These are phyloP conservation scores for Xylaria polymorpha DNA, from an alignment of 2,329 filamentous ascomycete genomes.

Conservation along the genomic window DNA sequence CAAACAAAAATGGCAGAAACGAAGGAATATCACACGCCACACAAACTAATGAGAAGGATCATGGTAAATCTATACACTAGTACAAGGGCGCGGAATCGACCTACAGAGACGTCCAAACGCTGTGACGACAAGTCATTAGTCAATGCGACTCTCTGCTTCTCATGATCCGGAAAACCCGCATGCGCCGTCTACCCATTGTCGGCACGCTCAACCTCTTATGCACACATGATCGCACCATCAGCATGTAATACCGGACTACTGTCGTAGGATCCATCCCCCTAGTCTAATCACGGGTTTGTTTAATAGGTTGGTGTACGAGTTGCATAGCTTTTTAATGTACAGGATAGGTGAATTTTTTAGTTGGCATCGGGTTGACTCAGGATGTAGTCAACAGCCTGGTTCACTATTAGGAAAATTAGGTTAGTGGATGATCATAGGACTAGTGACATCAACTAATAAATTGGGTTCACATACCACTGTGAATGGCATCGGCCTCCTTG, in stretches of 20 bases:
- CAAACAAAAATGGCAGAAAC: not conserved
- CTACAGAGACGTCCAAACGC: conserved; percentile 27
- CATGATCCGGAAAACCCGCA: not conserved
- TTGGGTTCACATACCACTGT: conserved; percentile 78
- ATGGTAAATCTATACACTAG: conserved; percentile 49
- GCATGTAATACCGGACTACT: conserved; percentile 30
- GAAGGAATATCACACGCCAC: not conserved
- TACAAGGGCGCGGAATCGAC: conserved; percentile 45
- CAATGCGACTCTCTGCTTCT: conserved; percentile 24
- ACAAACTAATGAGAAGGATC: conserved; percentile 27
- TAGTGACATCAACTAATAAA: not conserved
- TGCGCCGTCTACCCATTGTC: conserved; percentile 3
- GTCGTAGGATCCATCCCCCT: conserved; percentile 24
- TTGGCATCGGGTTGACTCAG: conserved; percentile 89
- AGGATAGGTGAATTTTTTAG: conserved; percentile 53
- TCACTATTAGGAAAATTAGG: conserved; percentile 67
- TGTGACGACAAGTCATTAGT: conserved; percentile 13
- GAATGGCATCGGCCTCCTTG: conserved; percentile 94
- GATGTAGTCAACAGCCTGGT: conserved; percentile 96
- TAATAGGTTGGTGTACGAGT: conserved; percentile 43
- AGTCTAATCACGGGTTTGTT: conserved; percentile 35
- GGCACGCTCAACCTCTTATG: conserved; percentile 30
- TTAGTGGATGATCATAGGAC: conserved; percentile 36
- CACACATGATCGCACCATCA: conserved; percentile 28
- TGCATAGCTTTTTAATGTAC: conserved; percentile 48